phyloP scores from a whole-genome alignment of 768 basidiomycete genomes.

The Pulveroboletus sp. region DNA sequence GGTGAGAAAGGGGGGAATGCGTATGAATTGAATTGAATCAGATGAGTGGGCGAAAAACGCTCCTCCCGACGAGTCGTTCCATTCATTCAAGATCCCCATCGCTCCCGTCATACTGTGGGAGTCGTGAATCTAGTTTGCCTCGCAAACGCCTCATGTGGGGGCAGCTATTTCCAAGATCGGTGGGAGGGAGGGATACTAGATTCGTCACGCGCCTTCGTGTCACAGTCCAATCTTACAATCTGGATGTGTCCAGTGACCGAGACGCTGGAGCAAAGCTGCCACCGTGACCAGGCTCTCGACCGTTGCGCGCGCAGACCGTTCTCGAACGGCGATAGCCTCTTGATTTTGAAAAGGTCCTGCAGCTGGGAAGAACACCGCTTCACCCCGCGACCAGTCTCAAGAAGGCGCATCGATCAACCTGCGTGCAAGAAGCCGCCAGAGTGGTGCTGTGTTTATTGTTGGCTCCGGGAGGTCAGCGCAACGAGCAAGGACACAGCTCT shows the following conservation, averaged over 20 bases:
- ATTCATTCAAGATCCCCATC: neutral
- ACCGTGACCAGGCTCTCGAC: neutral
- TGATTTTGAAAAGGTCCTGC: neutral
- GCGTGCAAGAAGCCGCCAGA: slow-evolving; percentile 3
- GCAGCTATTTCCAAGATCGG: slow-evolving; percentile 1
- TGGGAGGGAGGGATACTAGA: neutral
- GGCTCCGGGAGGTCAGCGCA: neutral
- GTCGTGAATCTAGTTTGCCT: slow-evolving; percentile 13
- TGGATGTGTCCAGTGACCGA: slow-evolving; percentile 1
- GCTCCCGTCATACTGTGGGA: neutral
- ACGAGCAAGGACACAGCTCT: neutral
- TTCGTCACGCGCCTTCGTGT: too few species aligned
- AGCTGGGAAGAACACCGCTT: slow-evolving; percentile 9
- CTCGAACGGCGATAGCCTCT: neutral
- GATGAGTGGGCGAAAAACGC: neutral
- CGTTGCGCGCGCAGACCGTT: neutral
- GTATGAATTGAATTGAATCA: neutral
- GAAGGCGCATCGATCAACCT: neutral
- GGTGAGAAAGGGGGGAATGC: slow-evolving; percentile 1
- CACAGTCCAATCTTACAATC: too few species aligned
- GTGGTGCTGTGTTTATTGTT: neutral
- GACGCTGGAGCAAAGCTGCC: neutral
- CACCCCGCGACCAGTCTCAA: neutral
- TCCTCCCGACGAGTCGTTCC: neutral
- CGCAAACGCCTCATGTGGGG: slow-evolving; percentile 21